Percentiles rank a stretch among this genome's conserved stretches.
Conservation (phyloP, 73 alveolate genomes). For the Paramecium caudatum region DNA sequence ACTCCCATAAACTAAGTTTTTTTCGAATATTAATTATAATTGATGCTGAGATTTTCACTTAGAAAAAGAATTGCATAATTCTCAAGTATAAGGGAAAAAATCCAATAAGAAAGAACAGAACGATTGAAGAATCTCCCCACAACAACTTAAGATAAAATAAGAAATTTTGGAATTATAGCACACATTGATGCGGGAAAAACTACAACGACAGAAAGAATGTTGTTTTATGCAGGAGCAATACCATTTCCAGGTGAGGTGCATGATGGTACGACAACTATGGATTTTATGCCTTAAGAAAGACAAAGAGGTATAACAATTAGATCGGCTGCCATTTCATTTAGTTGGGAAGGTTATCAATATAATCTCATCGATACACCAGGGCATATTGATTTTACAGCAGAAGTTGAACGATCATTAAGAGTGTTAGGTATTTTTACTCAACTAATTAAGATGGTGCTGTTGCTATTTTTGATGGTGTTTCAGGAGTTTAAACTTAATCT, state of each 20-base stretch:
- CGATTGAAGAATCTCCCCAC: slow-evolving; percentile 70
- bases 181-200: slow-evolving; percentile 97
- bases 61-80: too few species aligned
- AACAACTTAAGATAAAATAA: slow-evolving; percentile 80
- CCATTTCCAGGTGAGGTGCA: slow-evolving; percentile 88
- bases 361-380: slow-evolving; percentile 98
- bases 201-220: slow-evolving; percentile 94
- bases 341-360: slow-evolving; percentile 88
- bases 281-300: slow-evolving; percentile 86
- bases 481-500: slow-evolving; percentile 88
- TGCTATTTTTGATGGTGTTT: slow-evolving; percentile 89
- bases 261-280: slow-evolving; percentile 82
- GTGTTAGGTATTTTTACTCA: slow-evolving; percentile 73
- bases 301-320: slow-evolving; percentile 93
- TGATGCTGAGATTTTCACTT: too few species aligned
- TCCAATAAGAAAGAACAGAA: slow-evolving; percentile 61
- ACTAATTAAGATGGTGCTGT: slow-evolving; percentile 85
- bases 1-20: too few species aligned
- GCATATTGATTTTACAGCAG: slow-evolving; percentile 98
- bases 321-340: slow-evolving; percentile 93
- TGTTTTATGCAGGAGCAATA: slow-evolving; percentile 89
- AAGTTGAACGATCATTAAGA: slow-evolving; percentile 87
- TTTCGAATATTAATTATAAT: too few species aligned
- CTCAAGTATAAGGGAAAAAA: too few species aligned
- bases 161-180: slow-evolving; percentile 92